phyloP scores from a whole-genome alignment of 306 rosid genomes.

The Vigna nakashimae region DNA sequence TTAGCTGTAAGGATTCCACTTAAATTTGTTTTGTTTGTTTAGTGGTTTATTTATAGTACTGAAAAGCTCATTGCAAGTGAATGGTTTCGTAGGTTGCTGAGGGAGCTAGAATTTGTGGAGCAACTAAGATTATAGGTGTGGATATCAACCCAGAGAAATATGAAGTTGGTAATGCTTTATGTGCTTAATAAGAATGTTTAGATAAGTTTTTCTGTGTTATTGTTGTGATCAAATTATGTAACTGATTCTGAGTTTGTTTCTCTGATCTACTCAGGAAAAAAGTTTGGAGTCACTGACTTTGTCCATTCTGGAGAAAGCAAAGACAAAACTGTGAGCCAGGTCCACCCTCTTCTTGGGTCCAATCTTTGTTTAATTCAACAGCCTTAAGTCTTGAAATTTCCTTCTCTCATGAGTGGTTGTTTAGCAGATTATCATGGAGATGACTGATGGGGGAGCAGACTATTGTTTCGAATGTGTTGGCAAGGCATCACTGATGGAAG shows the following conservation, averaged over 20 bases:
- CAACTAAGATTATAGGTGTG: slow-evolving; percentile 79
- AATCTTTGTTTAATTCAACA: neutral
- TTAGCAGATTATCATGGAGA: slow-evolving; percentile 62
- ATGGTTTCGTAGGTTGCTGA: slow-evolving; percentile 74
- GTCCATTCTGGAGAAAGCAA: slow-evolving; percentile 55
- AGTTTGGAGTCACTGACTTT: slow-evolving; percentile 81
- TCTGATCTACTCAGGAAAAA: slow-evolving; percentile 61
- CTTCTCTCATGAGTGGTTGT: slow-evolving; percentile 9
- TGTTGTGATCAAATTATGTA: slow-evolving; percentile 3
- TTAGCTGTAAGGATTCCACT: slow-evolving; percentile 66
- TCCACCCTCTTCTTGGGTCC: slow-evolving; percentile 24
- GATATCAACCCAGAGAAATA: slow-evolving; percentile 74
- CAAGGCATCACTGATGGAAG: slow-evolving; percentile 68
- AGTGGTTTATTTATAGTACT: neutral
- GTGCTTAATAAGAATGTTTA: neutral
- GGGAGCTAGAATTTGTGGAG: slow-evolving; percentile 91
- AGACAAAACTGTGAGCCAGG: slow-evolving; percentile 79
- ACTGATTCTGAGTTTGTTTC: slow-evolving; percentile 6
- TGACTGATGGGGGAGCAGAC: slow-evolving; percentile 83
- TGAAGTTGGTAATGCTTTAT: slow-evolving; percentile 61
- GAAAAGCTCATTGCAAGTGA: slow-evolving; percentile 31
- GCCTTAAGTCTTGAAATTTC: slow-evolving; percentile 1
- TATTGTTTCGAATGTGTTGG: slow-evolving; percentile 93
- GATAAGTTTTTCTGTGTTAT: neutral
- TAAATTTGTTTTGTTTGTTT: slow-evolving; percentile 5